These are phyloP conservation scores for Syzygium malaccense DNA, from an alignment of 441 rosid species.

Conservation along the genomic window DNA sequence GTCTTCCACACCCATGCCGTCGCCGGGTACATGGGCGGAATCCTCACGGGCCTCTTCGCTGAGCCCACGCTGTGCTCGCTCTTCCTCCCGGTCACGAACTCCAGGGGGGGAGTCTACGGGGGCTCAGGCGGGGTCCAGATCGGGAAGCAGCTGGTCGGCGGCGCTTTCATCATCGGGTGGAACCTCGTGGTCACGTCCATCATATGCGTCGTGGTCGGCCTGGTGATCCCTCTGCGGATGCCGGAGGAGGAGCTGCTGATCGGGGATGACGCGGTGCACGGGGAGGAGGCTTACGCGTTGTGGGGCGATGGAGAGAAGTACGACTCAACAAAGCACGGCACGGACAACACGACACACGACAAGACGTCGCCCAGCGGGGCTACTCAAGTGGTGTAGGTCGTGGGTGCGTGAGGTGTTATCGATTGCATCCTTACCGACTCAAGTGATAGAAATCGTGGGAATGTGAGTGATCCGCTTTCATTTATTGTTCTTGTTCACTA, in stretches of 20 bases:
- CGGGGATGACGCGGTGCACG: conserved; percentile 10
- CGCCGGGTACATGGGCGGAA: conserved; percentile 10
- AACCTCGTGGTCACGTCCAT: conserved; percentile 4
- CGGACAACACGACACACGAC: neutral
- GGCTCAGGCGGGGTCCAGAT: conserved; percentile 4
- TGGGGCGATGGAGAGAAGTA: conserved; percentile 13
- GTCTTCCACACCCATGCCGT: conserved; percentile 15
- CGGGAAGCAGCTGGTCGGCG: conserved; percentile 4
- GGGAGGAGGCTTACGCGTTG: conserved; percentile 7
- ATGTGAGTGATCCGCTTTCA: neutral
- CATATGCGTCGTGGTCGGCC: neutral
- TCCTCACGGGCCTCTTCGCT: conserved; percentile 6
- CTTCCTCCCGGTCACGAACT: neutral
- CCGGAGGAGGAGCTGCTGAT: conserved; percentile 5
- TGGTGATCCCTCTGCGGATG: conserved; percentile 6
- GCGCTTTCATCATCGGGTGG: conserved; percentile 6
- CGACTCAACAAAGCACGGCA: neutral
- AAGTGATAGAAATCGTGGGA: neutral
- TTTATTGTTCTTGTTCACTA: neutral
- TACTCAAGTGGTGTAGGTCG: neutral
- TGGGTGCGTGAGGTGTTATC: fast-evolving
- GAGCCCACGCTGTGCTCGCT: conserved; percentile 3
- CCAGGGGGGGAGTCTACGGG: conserved; percentile 5
- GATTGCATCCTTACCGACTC: neutral
- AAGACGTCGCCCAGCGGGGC: neutral